phyloP scores from a whole-genome alignment of 345 rosid species.

The Pugionium cornutum region DNA sequence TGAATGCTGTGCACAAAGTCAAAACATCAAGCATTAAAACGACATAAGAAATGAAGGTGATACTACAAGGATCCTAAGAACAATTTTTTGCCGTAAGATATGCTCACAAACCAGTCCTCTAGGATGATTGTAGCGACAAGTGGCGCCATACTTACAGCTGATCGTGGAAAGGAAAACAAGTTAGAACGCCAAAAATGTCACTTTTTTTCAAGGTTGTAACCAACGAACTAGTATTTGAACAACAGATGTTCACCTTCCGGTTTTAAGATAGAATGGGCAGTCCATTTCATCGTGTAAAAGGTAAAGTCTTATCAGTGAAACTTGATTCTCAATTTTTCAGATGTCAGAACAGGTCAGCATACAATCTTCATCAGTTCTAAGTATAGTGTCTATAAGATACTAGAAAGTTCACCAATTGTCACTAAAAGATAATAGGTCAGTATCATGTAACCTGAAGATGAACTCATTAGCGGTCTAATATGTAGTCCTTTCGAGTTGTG shows the following conservation, averaged over 20 bases:
- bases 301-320: conserved; percentile 23
- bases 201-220: conserved; percentile 11
- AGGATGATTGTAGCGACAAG: conserved; percentile 96
- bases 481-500: conserved; percentile 94
- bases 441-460: conserved; percentile 24
- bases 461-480: conserved; percentile 58
- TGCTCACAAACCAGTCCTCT: conserved; percentile 65
- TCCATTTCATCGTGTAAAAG: conserved; percentile 76
- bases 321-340: conserved; percentile 3
- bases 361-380: conserved; percentile 9
- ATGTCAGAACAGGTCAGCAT: conserved; percentile 17
- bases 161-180: conserved; percentile 30
- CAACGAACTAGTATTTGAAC: conserved; percentile 5
- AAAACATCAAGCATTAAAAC: conserved; percentile 1
- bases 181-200: conserved; percentile 2
- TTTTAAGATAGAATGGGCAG: conserved; percentile 93
- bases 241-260: conserved; percentile 67
- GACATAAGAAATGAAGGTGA: neutral
- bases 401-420: conserved; percentile 16
- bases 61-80: conserved; percentile 11
- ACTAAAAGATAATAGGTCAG: conserved; percentile 21
- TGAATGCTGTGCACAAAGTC: conserved; percentile 59
- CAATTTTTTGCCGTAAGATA: neutral
- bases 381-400: neutral
- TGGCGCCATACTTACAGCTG: conserved; percentile 94